Percentiles rank a stretch among this genome's conserved stretches.
phyloP scores from a whole-genome alignment of 2,329 filamentous ascomycete species.

The Diaporthe caulivora region DNA sequence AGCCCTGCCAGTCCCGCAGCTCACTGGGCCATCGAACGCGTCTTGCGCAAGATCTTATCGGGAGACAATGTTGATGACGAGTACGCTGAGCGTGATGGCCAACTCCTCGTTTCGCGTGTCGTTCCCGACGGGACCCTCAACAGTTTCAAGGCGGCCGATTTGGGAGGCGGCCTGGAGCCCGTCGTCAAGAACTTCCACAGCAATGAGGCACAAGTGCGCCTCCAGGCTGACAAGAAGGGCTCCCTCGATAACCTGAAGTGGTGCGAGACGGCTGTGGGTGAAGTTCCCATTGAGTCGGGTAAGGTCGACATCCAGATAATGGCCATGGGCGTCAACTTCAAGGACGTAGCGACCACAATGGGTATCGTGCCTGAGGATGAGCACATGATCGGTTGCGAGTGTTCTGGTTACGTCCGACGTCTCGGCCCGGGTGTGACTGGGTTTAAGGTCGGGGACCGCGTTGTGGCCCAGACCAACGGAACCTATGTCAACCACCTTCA shows the following conservation, averaged over 20 bases:
- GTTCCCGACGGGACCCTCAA: conserved; percentile 27
- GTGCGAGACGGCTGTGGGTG: background rate
- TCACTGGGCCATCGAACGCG: background rate
- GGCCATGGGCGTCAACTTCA: conserved; percentile 54
- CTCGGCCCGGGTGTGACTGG: background rate
- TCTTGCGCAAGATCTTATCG: conserved; percentile 2
- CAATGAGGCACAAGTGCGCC: conserved; percentile 34
- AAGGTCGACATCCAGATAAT: conserved; percentile 50
- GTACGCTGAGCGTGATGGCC: conserved; percentile 41
- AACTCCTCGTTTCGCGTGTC: conserved; percentile 37
- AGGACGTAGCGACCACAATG: conserved; percentile 48
- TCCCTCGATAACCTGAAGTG: conserved; percentile 40
- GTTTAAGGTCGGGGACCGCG: conserved; percentile 24
- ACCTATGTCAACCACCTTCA: conserved; percentile 43
- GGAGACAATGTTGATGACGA: conserved; percentile 30
- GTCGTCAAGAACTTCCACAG: conserved; percentile 35
- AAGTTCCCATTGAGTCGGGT: conserved; percentile 5
- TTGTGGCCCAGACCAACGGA: conserved; percentile 36
- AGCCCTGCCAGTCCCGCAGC: background rate
- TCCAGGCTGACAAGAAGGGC: conserved; percentile 41
- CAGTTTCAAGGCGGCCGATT: background rate
- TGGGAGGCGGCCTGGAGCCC: conserved; percentile 21
- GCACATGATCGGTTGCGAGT: conserved; percentile 34
- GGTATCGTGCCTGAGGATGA: conserved; percentile 43
- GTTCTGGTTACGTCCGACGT: background rate